Base-by-base conservation (phyloP, 129 eudicot genomes). In the Artemisia argyi region DNA sequence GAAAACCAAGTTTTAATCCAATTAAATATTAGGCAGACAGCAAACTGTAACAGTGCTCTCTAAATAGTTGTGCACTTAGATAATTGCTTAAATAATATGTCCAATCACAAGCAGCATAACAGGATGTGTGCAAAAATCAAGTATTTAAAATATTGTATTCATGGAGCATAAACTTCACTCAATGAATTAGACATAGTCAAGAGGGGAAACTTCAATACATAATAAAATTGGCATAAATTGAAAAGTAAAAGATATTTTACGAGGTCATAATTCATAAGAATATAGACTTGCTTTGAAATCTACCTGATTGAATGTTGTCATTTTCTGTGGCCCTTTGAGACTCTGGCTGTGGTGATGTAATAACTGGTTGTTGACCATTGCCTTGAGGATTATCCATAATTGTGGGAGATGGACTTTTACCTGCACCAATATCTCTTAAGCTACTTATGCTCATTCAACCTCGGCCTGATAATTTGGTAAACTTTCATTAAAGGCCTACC, bases 271-370 rank as follows among this genome's bases (percentile, higher is more conserved):
- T 61, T 65, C 44, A 61, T 50, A 53, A 52, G 24, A 52, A 74
- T 3, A n/a, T 39, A 7, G 11, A 39, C 11, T 39, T 7, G 46
- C 7, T 39, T 14, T 17, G 11, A 57, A 60, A 54, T 19, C 35
- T 77, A 86, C 96, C 91, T 67, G 98, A 83, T 81, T 83, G 98
- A 50, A 81, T 51, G 61, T 80, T 85, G 61, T 71, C 86, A 50
- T 56, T 76, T 82, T 81, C 79, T 44, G 85, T 69, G 79, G 84
- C 79, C 71, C 85, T 82, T 39, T 91, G 95, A 69, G 83, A 84
- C 54, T 82, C 89, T 56, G 49, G 44, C 73, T 84, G 85, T 71
- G 90, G 79, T 69, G 77, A 74, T n/a, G 66, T 85, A 65, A 53
- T 64, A 48, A 17, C 66, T 19, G 78, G 20, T 73, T 80, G 72